Percentiles rank a stretch among this genome's conserved stretches.
These are phyloP conservation scores for Calonectria hongkongensis DNA, from an alignment of 2,329 filamentous ascomycete genomes.

Conservation along the genomic window DNA sequence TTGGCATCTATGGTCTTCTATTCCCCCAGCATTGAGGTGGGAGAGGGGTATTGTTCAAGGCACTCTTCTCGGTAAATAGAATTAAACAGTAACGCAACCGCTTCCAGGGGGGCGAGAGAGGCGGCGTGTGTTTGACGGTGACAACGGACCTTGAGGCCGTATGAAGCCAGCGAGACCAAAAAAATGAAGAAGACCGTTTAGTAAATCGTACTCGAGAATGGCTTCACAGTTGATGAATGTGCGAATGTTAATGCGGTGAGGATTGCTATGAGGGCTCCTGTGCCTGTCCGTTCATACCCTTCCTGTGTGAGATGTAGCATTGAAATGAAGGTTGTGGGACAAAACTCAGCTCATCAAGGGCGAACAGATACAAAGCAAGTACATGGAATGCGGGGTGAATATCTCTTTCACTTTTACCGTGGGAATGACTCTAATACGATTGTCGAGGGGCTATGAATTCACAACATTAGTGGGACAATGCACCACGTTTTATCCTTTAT, in stretches of 20 bases:
- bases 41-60: slow-evolving; percentile 34
- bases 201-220: neutral
- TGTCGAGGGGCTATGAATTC: too few relatives aligned
- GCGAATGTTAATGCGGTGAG: neutral
- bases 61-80: slow-evolving; percentile 41
- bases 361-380: too few relatives aligned
- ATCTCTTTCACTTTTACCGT: too few relatives aligned
- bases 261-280: too few relatives aligned
- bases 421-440: too few relatives aligned
- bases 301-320: too few relatives aligned
- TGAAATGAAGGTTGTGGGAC: neutral
- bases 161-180: neutral
- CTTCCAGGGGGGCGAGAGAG: slow-evolving; percentile 23
- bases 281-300: too few relatives aligned
- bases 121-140: neutral
- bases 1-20: slow-evolving; percentile 58
- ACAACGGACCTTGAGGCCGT: slow-evolving; percentile 1
- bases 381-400: too few relatives aligned
- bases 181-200: slow-evolving; percentile 1
- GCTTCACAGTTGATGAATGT: neutral
- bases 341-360: neutral
- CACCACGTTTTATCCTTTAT: too few relatives aligned
- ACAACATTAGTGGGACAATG: too few relatives aligned
- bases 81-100: slow-evolving; percentile 38
- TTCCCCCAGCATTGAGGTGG: slow-evolving; percentile 44